Base-by-base conservation (phyloP, 768 basidiomycete genomes). In the Rhodocollybia butyracea region DNA sequence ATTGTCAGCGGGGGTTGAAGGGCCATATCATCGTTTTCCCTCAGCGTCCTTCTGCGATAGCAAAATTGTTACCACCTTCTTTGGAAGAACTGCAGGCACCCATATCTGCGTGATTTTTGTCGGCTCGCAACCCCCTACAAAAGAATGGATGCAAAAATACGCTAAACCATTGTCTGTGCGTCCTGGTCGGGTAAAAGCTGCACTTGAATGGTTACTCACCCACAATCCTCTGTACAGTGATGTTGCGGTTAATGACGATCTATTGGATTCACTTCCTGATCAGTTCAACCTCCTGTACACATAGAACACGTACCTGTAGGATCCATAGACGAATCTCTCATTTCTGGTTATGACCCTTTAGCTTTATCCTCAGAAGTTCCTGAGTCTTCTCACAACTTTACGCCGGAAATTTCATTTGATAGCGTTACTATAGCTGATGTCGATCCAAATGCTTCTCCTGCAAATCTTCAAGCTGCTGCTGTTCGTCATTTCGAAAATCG, bases 21-120 rank as follows among this genome's bases (percentile, higher is more conserved):
- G 78, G 78, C 0, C 68, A 77, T 58, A 62, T 74, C 8, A 73
- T 79, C 19, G 64, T 76, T 2, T 74, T 71, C 61, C 76, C 74
- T 3, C 74, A 77, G 52, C 42, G 58, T 2, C 69, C 72, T 1
- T 61, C 63, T 1, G 40, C 48, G 1, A 48, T 76, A 4, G 64
- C 66, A 0, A 31, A 32, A 0, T 11, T 73, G 0, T 54, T 79
- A 1, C 77, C 76, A 0, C 76, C 71, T 0, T 38, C 66, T 6
- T 31, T 76, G 1, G 65, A 68, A 10, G 74, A 75, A 0, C 64
- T 76, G 7, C 32, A 65, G 0, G 60, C 69, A 0, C 68, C 70
- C 2, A 69, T 77, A 1, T n/a, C n/a, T 76, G 75, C 57, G 67
- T 79, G 1, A 40, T 76, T 1, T 77, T 77, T 60, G 59, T 74